phyloP scores from a whole-genome alignment of 148 eudicot species.

The Vaccinium macrocarpon region DNA sequence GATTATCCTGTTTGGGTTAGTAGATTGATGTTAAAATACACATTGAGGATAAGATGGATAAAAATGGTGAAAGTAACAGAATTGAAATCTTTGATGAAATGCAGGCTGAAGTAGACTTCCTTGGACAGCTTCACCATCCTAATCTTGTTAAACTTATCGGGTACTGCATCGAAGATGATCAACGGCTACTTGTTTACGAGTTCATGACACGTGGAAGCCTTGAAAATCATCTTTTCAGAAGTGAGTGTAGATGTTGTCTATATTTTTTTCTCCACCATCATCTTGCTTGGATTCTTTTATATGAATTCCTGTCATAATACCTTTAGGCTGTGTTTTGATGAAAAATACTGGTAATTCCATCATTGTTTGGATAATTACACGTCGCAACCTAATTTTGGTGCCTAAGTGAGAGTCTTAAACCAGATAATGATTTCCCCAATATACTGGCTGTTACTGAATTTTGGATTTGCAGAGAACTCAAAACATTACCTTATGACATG shows the following conservation, averaged over 20 bases:
- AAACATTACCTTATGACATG: neutral
- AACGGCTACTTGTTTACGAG: constrained; percentile 89
- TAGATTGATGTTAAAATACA: constrained; percentile 20
- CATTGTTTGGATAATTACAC: neutral
- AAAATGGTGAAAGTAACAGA: constrained; percentile 15
- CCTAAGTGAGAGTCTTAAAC: neutral
- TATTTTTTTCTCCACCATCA: neutral
- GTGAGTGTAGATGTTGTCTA: constrained; percentile 40
- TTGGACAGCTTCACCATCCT: constrained; percentile 94
- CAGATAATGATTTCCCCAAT: neutral
- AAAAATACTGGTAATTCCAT: neutral
- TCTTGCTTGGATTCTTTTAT: neutral
- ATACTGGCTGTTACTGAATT: neutral
- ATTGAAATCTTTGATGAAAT: constrained; percentile 14
- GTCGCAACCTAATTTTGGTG: neutral
- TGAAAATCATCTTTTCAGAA: constrained; percentile 93
- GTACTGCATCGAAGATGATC: constrained; percentile 92
- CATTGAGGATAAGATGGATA: neutral
- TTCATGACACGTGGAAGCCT: constrained; percentile 99
- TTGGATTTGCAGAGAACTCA: neutral
- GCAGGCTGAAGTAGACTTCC: constrained; percentile 97
- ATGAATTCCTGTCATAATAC: neutral
- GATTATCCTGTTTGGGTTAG: constrained; percentile 29
- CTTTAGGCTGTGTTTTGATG: neutral
- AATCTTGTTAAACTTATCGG: constrained; percentile 97